Conservation (phyloP, 2,329 filamentous ascomycete genomes). For the Microdochium nivale region DNA sequence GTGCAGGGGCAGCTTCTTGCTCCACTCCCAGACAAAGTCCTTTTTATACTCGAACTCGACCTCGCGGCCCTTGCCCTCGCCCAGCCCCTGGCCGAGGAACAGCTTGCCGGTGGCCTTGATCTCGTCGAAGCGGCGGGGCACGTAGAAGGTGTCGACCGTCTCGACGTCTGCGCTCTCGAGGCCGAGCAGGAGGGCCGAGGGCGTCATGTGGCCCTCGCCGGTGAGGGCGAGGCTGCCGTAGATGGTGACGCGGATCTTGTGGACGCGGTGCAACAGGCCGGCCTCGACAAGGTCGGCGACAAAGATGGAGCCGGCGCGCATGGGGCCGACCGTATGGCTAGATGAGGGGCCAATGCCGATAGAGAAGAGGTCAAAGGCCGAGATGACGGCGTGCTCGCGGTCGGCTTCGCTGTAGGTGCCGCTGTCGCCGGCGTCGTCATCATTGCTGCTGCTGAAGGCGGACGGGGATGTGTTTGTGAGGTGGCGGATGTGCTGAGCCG, state of each 20-base stretch:
- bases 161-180: slow-evolving; percentile 40
- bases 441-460: slow-evolving; percentile 15
- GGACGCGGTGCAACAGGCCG: slow-evolving; percentile 31
- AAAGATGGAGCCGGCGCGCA: slow-evolving; percentile 44
- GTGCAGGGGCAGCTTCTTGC: slow-evolving; percentile 39
- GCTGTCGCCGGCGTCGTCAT: slow-evolving; percentile 16
- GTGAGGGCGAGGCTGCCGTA: slow-evolving; percentile 42
- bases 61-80: slow-evolving; percentile 30
- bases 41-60: slow-evolving; percentile 39
- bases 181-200: slow-evolving; percentile 38
- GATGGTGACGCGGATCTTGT: slow-evolving; percentile 37
- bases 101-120: slow-evolving; percentile 37
- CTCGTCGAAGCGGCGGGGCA: slow-evolving; percentile 33
- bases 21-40: slow-evolving; percentile 43
- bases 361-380: slow-evolving; percentile 41
- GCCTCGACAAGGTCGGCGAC: slow-evolving; percentile 37
- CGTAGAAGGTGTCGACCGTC: slow-evolving; percentile 38
- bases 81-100: slow-evolving; percentile 30
- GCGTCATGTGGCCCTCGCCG: slow-evolving; percentile 43
- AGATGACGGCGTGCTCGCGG: slow-evolving; percentile 42
- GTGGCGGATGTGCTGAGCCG: slow-evolving; percentile 4
- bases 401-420: slow-evolving; percentile 39
- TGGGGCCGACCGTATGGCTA: slow-evolving; percentile 41
- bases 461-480: slow-evolving; percentile 9
- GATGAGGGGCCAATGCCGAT: slow-evolving; percentile 43